Conservation (phyloP, 2,329 filamentous ascomycete species). For the Cucurbitaria berberidis region DNA sequence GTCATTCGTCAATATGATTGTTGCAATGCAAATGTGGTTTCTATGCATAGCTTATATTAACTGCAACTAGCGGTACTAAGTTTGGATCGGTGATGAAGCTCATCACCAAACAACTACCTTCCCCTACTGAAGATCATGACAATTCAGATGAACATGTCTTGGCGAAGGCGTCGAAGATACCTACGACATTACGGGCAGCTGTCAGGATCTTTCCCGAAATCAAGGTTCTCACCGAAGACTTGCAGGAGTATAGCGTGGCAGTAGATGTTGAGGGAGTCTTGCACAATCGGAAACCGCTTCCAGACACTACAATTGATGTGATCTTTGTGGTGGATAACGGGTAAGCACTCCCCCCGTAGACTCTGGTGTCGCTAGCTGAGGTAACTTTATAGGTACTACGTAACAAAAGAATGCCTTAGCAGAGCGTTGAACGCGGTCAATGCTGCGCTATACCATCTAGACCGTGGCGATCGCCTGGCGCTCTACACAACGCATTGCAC, state of each 20-base stretch:
- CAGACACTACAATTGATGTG: slow-evolving; percentile 36
- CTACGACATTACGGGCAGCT: slow-evolving; percentile 28
- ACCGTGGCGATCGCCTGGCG: slow-evolving; percentile 32
- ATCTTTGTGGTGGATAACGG: slow-evolving; percentile 49
- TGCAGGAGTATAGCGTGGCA: slow-evolving; percentile 37
- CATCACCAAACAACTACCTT: slow-evolving; percentile 24
- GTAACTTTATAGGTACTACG: slow-evolving; percentile 32
- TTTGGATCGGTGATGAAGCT: slow-evolving; percentile 20
- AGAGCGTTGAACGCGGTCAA: slow-evolving; percentile 26
- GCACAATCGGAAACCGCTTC: slow-evolving; percentile 26
- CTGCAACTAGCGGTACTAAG: slow-evolving; percentile 12
- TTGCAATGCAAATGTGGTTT: background rate
- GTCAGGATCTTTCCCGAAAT: slow-evolving; percentile 31
- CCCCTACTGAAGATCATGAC: slow-evolving; percentile 19
- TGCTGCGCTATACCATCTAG: slow-evolving; percentile 25
- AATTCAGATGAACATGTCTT: background rate
- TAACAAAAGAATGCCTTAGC: slow-evolving; percentile 31
- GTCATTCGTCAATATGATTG: background rate
- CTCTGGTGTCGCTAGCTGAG: slow-evolving; percentile 3
- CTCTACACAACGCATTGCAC: slow-evolving; percentile 42
- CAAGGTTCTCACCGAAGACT: slow-evolving; percentile 22
- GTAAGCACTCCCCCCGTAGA: slow-evolving; percentile 20
- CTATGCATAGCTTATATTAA: slow-evolving; percentile 1
- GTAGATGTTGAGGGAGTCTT: slow-evolving; percentile 40
- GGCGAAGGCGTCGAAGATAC: slow-evolving; percentile 1